Percentiles rank a stretch among this genome's conserved stretches.
phyloP scores from a whole-genome alignment of 176 grass and related monocot genomes.

The Otatea glauca region DNA sequence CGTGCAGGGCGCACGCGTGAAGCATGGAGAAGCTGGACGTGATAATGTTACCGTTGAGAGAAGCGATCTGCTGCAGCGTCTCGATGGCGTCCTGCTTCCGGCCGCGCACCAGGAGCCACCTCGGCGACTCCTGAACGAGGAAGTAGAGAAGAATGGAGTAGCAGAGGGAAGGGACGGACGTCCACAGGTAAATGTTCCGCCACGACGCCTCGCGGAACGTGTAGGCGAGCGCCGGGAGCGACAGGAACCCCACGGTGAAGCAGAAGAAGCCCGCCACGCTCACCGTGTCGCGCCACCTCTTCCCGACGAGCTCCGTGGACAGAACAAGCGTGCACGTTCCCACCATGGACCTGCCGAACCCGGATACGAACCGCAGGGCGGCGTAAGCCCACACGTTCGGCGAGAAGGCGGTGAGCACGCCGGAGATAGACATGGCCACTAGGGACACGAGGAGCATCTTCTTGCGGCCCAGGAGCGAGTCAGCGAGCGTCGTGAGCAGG shows the following conservation, averaged over 20 bases:
- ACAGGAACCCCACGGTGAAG: conserved; percentile 86
- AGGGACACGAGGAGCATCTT: conserved; percentile 69
- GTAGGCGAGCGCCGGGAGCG: conserved; percentile 79
- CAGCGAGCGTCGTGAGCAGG: conserved; percentile 76
- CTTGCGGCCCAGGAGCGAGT: conserved; percentile 74
- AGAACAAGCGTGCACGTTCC: conserved; percentile 77
- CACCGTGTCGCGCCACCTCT: conserved; percentile 74
- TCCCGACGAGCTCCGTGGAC: conserved; percentile 76
- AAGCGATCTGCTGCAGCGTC: conserved; percentile 56
- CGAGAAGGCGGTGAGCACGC: conserved; percentile 57
- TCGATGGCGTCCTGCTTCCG: conserved; percentile 75
- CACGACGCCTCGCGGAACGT: conserved; percentile 57
- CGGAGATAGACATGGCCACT: conserved; percentile 64
- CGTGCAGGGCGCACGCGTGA: conserved; percentile 43
- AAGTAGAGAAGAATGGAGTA: conserved; percentile 62
- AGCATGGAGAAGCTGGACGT: conserved; percentile 85
- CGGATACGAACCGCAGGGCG: conserved; percentile 65
- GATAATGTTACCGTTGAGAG: conserved; percentile 55
- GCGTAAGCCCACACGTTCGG: conserved; percentile 89
- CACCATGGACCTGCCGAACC: conserved; percentile 69
- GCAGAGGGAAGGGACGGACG: conserved; percentile 63
- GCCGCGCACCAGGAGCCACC: conserved; percentile 90
- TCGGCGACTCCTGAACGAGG: conserved; percentile 75
- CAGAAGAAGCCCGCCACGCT: conserved; percentile 69
- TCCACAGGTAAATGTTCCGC: conserved; percentile 78